These are phyloP conservation scores for Candida palmyrensis DNA, from an alignment of 805 yeast species.

Conservation along the genomic window DNA sequence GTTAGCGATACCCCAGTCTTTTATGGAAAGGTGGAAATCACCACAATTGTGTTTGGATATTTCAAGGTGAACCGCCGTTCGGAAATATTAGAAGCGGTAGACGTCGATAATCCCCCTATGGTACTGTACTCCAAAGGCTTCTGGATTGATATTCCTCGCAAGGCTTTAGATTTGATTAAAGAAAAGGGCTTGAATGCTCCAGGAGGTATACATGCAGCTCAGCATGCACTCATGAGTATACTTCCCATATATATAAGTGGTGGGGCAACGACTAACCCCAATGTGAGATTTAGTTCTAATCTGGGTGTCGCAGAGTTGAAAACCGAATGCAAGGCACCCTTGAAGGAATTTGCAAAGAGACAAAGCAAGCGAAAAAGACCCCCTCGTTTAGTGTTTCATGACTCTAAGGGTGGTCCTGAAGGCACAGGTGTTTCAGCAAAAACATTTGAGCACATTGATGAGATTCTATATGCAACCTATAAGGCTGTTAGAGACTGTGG, in stretches of 20 bases:
- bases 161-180: slow-evolving; percentile 55
- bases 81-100: slow-evolving; percentile 88
- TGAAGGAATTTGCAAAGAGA: slow-evolving; percentile 82
- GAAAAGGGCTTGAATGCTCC: slow-evolving; percentile 63
- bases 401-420: slow-evolving; percentile 71
- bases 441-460: slow-evolving; percentile 74
- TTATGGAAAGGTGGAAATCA: slow-evolving; percentile 69
- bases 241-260: slow-evolving; percentile 70
- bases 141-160: slow-evolving; percentile 82
- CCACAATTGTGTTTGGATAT: slow-evolving; percentile 83
- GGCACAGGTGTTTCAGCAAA: slow-evolving; percentile 80
- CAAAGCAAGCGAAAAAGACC: slow-evolving; percentile 75
- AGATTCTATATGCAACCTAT: slow-evolving; percentile 56
- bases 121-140: slow-evolving; percentile 68
- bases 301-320: slow-evolving; percentile 54
- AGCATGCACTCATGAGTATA: slow-evolving; percentile 80
- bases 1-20: slow-evolving; percentile 56
- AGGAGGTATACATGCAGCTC: slow-evolving; percentile 95
- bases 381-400: slow-evolving; percentile 79
- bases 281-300: slow-evolving; percentile 22
- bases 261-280: slow-evolving; percentile 47
- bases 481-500: slow-evolving; percentile 58
- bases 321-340: slow-evolving; percentile 97
- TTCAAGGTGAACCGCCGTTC: slow-evolving; percentile 76
- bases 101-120: slow-evolving; percentile 85